Evolutionary conservation across 129 eudicot genomes (phyloP).

Genomic region (Centrapalus pauciflorus): DNA sequence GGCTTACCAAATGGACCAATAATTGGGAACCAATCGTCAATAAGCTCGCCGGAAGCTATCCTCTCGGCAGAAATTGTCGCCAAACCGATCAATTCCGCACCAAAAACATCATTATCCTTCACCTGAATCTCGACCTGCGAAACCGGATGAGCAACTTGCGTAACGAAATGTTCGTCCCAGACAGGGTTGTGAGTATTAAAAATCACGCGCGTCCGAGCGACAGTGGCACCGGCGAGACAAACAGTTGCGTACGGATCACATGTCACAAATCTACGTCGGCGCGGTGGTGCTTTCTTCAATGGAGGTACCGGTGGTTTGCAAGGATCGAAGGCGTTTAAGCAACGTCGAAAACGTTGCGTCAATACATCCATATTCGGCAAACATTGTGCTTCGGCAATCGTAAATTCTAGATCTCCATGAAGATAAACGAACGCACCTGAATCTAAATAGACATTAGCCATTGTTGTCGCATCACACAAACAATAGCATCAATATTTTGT

Average conservation of each 20-base stretch:
- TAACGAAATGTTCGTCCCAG: slow-evolving; percentile 61
- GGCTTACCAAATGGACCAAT: slow-evolving; percentile 52
- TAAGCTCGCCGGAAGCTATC: slow-evolving; percentile 45
- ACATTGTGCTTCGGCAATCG: slow-evolving; percentile 54
- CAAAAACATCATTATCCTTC: slow-evolving; percentile 75
- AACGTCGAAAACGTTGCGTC: slow-evolving; percentile 56
- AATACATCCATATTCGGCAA: slow-evolving; percentile 72
- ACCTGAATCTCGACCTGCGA: slow-evolving; percentile 62
- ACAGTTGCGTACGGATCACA: slow-evolving; percentile 87
- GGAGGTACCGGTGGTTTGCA: slow-evolving; percentile 22
- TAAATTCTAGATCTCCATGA: slow-evolving; percentile 68
- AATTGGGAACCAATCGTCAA: slow-evolving; percentile 70
- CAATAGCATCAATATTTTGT: background rate
- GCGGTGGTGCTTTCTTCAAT: slow-evolving; percentile 5
- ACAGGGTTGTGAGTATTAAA: slow-evolving; percentile 57
- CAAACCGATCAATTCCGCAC: slow-evolving; percentile 67
- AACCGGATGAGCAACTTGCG: slow-evolving; percentile 72
- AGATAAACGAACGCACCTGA: slow-evolving; percentile 30
- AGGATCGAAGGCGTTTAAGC: slow-evolving; percentile 34
- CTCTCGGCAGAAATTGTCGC: slow-evolving; percentile 46
- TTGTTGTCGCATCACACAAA: background rate
- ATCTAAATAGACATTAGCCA: background rate
- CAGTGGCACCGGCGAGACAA: slow-evolving; percentile 70
- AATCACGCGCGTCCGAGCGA: slow-evolving; percentile 72
- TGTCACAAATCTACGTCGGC: slow-evolving; percentile 50